Evolutionary conservation across 2,329 filamentous ascomycete species (phyloP), one percentile per base, ranked within the genome.

Genomic region (Cercospora zeina): DNA sequence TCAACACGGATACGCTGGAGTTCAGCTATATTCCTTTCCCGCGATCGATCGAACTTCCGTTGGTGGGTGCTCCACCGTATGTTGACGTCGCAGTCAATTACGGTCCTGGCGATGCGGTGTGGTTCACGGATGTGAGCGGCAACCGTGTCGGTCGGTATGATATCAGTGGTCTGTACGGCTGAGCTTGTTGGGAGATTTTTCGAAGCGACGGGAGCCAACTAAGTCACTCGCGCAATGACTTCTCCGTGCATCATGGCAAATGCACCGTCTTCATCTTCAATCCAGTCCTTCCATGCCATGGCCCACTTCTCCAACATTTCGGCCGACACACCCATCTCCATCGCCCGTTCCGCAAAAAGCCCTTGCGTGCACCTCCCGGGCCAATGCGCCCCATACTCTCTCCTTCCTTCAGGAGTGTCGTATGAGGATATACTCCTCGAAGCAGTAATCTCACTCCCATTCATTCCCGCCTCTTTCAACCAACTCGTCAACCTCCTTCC

Each of bases 201-300:
- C 49, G 34, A 14, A 11, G 11, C 27, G 8, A 24, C 34, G 31
- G 13, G 16, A 11, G 3, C 33, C 14, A 27, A 4, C 21, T 50
- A 51, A 51, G 42, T 51, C 1, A 67, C 13, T 13, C 19, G 54
- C 11, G 45, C 64, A 59, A 68, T 49, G 6, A 66, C 59, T 34
- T 68, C 62, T n/a, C 61, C 62, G 59, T 68, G 66, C 56, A 63
- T 63, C 67, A 68, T 68, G 2, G 65, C 47, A 58, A 68, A 68
- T 8, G 34, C 39, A 10, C 50, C 67, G n/a, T 64, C 27, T 21
- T 62, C 58, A 39, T 67, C 62, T 16, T 63, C 62, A n/a, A 65
- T 63, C 67, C 67, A 68, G 36, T 58, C 21, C 31, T 58, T 64
- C 67, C 67, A 68, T 36, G 67, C 67, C n/a, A 62, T 10, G 2